Evolutionary conservation across 1,284 basidiomycete genomes (phyloP).

Genomic region (Serendipita sp.): DNA sequence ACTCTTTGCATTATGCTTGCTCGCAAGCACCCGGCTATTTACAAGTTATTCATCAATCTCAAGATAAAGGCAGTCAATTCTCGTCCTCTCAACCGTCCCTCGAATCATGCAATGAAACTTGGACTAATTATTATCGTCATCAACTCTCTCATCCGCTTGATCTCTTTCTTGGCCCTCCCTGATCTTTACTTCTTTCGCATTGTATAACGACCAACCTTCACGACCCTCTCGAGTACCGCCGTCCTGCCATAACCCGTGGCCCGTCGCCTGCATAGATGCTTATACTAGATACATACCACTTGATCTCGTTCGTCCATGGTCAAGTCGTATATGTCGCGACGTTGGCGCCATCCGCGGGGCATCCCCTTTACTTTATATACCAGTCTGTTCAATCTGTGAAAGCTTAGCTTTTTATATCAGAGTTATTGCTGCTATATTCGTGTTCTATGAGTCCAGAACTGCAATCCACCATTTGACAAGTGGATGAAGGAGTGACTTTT

Average conservation of each 20-base stretch:
- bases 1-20: constrained; percentile 2
- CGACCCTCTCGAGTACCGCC: neutral
- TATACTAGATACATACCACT: neutral
- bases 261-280: neutral
- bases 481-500: neutral
- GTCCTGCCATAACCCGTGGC: neutral
- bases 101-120: neutral
- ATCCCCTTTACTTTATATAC: neutral
- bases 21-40: neutral
- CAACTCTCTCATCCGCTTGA: neutral
- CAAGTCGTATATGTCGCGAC: neutral
- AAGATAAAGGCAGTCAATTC: neutral
- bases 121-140: constrained; percentile 1
- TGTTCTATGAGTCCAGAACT: neutral
- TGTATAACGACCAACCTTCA: neutral
- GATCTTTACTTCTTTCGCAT: neutral
- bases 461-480: constrained; percentile 4
- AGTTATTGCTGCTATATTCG: neutral
- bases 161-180: neutral
- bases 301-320: neutral
- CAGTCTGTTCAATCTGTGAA: constrained; percentile 3
- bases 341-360: neutral
- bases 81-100: neutral
- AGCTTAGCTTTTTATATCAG: neutral
- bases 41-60: neutral